Evolutionary conservation across 192 early-diverging fungal species (phyloP).

Genomic region (Umbelopsis isabellina): DNA sequence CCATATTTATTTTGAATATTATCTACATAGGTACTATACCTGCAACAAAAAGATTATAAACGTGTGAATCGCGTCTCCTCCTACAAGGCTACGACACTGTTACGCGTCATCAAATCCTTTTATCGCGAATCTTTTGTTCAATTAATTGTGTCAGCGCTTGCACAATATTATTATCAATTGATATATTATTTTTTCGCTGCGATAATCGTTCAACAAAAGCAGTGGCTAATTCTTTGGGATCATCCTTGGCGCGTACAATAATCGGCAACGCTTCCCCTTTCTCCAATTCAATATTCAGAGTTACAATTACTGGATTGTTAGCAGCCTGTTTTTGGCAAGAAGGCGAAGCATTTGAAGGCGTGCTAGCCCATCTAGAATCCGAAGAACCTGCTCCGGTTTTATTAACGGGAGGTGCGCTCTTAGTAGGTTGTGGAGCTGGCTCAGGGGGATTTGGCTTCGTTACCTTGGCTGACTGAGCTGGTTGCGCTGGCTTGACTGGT

Average conservation of each 20-base stretch:
- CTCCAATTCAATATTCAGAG: slow-evolving; percentile 31
- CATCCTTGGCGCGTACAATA: slow-evolving; percentile 21
- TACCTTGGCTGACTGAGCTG: neutral
- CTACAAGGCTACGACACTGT: no score
- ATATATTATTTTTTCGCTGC: neutral
- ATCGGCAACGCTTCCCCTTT: slow-evolving; percentile 14
- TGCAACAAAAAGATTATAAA: no score
- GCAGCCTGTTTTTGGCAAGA: neutral
- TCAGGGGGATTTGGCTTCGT: neutral
- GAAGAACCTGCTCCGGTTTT: neutral
- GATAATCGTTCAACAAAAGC: slow-evolving; percentile 14
- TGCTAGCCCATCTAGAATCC: slow-evolving; percentile 6
- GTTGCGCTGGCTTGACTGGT: no score
- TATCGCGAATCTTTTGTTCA: neutral
- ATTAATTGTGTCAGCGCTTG: slow-evolving; percentile 1
- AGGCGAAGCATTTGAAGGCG: no score
- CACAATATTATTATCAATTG: neutral
- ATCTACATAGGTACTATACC: no score
- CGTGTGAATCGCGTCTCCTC: no score
- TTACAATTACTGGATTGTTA: slow-evolving; percentile 6
- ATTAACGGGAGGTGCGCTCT: neutral
- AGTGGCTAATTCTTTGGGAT: slow-evolving; percentile 22
- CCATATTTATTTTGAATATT: no score
- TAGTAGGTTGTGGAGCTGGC: neutral
- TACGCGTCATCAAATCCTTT: no score